phyloP scores from a whole-genome alignment of 2,329 filamentous ascomycete genomes.

The Exophiala sideris region DNA sequence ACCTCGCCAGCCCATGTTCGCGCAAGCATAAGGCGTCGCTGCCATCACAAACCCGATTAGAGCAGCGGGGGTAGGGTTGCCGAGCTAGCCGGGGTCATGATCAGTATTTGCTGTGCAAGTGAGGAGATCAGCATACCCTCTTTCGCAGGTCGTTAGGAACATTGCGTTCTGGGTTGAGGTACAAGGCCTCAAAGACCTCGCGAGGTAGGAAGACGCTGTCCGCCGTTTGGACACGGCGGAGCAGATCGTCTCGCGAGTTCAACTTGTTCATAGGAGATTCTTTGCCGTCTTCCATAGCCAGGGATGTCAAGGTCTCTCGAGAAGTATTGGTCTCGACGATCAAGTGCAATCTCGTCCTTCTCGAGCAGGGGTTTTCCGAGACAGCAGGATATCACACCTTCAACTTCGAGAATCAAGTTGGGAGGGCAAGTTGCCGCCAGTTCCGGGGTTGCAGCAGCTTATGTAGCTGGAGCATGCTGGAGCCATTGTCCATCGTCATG shows the following conservation, averaged over 20 bases:
- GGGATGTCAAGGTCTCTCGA: too few species aligned
- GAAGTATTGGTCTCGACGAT: too few species aligned
- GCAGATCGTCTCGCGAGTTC: constrained; percentile 9
- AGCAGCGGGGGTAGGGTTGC: constrained; percentile 34
- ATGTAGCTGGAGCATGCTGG: too few species aligned
- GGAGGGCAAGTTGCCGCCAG: too few species aligned
- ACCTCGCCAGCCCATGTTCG: constrained; percentile 54
- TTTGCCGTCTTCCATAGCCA: constrained; percentile 6
- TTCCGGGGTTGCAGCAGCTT: too few species aligned
- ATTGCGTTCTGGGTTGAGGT: constrained; percentile 30
- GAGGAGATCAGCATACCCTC: constrained; percentile 28
- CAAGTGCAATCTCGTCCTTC: too few species aligned
- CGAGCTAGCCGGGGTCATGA: constrained; percentile 52
- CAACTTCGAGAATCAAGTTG: too few species aligned
- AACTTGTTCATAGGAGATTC: not conserved
- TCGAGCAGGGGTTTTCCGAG: too few species aligned
- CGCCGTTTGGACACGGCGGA: constrained; percentile 12
- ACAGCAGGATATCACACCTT: too few species aligned
- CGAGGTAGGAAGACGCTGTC: constrained; percentile 14
- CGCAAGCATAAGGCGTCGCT: constrained; percentile 9
- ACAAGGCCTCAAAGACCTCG: constrained; percentile 32
- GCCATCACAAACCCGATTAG: constrained; percentile 16
- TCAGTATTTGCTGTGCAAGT: constrained; percentile 35
- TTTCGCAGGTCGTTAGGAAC: constrained; percentile 27
- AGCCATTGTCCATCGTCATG: too few species aligned